These are phyloP conservation scores for Calonectria hawksworthii DNA, from an alignment of 2,329 filamentous ascomycete genomes.

Conservation along the genomic window DNA sequence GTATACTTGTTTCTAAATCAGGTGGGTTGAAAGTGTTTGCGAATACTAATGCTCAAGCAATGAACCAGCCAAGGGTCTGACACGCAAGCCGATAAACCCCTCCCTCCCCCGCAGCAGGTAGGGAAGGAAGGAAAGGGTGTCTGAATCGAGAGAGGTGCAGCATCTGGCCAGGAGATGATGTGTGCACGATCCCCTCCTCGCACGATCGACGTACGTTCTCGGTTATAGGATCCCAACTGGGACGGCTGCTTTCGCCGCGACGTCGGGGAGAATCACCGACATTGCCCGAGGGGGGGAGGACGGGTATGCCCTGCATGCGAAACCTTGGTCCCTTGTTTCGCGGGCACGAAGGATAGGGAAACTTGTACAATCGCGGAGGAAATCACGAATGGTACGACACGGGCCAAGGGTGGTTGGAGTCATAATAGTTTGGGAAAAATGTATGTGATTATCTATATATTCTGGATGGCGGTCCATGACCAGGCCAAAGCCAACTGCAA, in stretches of 20 bases:
- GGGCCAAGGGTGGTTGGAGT: no score
- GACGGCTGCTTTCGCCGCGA: background rate
- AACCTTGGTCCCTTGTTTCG: background rate
- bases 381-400: background rate
- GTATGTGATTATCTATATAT: conserved; percentile 15
- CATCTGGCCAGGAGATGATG: background rate
- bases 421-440: background rate
- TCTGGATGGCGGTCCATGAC: background rate
- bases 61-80: background rate
- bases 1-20: background rate
- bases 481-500: conserved; percentile 14
- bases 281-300: background rate
- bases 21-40: background rate
- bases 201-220: background rate
- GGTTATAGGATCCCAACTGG: background rate
- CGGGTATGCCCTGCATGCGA: background rate
- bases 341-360: background rate
- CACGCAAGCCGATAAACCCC: background rate
- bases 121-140: background rate
- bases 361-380: background rate
- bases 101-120: background rate
- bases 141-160: background rate
- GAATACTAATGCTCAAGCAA: background rate
- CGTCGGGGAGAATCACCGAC: background rate
- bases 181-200: background rate